phyloP scores from a whole-genome alignment of 164 flowering plant species.

The Litsea cubeba region DNA sequence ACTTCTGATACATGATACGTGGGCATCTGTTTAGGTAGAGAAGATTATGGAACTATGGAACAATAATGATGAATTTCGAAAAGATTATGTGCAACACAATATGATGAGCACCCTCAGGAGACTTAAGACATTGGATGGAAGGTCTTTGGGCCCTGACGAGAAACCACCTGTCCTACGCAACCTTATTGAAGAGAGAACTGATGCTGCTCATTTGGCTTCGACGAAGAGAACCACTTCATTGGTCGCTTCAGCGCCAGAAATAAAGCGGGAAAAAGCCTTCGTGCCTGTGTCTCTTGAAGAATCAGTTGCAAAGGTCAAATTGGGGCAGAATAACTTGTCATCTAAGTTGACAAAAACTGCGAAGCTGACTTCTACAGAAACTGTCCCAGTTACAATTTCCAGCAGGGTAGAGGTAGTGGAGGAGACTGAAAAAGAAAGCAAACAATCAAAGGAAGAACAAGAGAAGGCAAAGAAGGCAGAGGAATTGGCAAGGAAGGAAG shows the following conservation, averaged over 20 bases:
- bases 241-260: constrained; percentile 16
- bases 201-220: constrained; percentile 9
- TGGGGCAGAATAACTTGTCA: constrained; percentile 27
- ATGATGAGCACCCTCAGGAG: constrained; percentile 61
- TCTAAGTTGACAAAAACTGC: constrained; percentile 27
- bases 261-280: constrained; percentile 19
- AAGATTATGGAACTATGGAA: constrained; percentile 66
- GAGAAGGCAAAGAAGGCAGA: constrained; percentile 25
- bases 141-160: constrained; percentile 78
- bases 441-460: constrained; percentile 51
- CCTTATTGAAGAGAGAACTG: constrained; percentile 23
- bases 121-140: constrained; percentile 74
- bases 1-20: not conserved
- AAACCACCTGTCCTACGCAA: constrained; percentile 37
- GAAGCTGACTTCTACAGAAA: constrained; percentile 20
- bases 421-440: constrained; percentile 29
- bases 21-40: constrained; percentile 44
- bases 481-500: constrained; percentile 13
- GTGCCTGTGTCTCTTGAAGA: constrained; percentile 11
- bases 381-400: constrained; percentile 24
- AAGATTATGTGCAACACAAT: constrained; percentile 60
- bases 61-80: constrained; percentile 61
- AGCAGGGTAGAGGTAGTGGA: constrained; percentile 28
- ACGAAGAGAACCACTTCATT: constrained; percentile 15
- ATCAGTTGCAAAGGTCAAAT: constrained; percentile 20